Base-by-base conservation (phyloP, 768 basidiomycete species). In the Coprinellus micaceus region DNA sequence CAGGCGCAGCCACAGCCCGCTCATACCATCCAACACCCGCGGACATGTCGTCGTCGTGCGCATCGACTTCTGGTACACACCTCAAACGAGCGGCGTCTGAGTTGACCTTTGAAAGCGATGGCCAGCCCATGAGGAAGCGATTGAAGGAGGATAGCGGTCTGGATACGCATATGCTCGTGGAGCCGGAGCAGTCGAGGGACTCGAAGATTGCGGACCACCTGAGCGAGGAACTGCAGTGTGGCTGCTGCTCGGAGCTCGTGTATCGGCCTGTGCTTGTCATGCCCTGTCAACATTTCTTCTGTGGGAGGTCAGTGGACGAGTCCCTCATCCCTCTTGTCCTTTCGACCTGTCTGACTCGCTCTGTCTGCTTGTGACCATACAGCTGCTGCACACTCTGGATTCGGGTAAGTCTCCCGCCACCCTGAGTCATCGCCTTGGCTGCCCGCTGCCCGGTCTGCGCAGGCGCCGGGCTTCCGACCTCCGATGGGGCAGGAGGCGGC, bases 211-310 rank as follows among this genome's bases (percentile, higher is more conserved):
- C 78, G 22, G 83, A 86, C 40, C 82, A 86, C 61, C 71, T 91
- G 53, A 82, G 78, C 25, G 78, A 88, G 64, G 90, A 92, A 66
- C 78, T 93, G 39, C 86, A 90, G 61, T 94, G 91, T 62, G 91
- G 89, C 21, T 93, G 91, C 67, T 94, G 91, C 69, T 81, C 89
- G 17, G 91, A 83, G 56, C 76, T 94, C 41, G 85, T 89, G 57
- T 91, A 94, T 70, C 77, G 82, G 58, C 91, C 91, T 2, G 91
- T 94, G 15, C 74, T 91, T 26, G 88, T 94, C 51, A 77, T 81
- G 33, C 91, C 91, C 28, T 94, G 91, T 68, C 89, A 92, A 63
- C 91, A 94, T 76, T 91, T 89, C 77, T 93, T 92, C 67, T 94
- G 91, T 64, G 91, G 91, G 69, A 91, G 91, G 89, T 91, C 70